Conservation (phyloP, 148 eudicot genomes). For the Rhododendron ferrugineum region DNA sequence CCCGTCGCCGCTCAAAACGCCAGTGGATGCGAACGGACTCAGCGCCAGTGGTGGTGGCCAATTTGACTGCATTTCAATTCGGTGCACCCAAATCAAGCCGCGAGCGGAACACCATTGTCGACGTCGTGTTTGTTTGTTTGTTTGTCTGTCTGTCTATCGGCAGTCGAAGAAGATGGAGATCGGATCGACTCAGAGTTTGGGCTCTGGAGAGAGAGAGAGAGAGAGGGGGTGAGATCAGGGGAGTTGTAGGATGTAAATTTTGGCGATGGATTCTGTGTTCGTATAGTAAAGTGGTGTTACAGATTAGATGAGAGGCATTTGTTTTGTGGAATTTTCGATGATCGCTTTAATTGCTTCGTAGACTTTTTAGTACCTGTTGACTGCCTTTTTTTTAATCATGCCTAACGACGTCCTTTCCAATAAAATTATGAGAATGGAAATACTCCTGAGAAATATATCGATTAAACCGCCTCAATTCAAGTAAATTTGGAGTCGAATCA, state of each 20-base stretch:
- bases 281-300: no score
- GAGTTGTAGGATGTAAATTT: background rate
- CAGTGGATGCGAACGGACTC: constrained; percentile 54
- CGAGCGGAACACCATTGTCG: constrained; percentile 8
- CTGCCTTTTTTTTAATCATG: no score
- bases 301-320: no score
- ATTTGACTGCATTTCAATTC: constrained; percentile 62
- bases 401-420: no score
- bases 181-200: constrained; percentile 12
- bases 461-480: no score
- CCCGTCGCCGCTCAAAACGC: constrained; percentile 47
- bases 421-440: no score
- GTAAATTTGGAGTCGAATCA: no score
- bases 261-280: no score
- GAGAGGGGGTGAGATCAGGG: background rate
- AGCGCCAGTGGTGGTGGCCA: constrained; percentile 34
- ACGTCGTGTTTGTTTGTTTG: background rate
- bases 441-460: no score
- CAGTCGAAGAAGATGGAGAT: constrained; percentile 5
- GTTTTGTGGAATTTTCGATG: no score
- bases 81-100: constrained; percentile 4
- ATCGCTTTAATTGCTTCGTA: no score
- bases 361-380: no score
- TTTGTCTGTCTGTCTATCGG: background rate
- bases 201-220: background rate